Evolutionary conservation across 495 filamentous ascomycete genomes (phyloP).

Genomic region (Barbatosphaeria neglecta): DNA sequence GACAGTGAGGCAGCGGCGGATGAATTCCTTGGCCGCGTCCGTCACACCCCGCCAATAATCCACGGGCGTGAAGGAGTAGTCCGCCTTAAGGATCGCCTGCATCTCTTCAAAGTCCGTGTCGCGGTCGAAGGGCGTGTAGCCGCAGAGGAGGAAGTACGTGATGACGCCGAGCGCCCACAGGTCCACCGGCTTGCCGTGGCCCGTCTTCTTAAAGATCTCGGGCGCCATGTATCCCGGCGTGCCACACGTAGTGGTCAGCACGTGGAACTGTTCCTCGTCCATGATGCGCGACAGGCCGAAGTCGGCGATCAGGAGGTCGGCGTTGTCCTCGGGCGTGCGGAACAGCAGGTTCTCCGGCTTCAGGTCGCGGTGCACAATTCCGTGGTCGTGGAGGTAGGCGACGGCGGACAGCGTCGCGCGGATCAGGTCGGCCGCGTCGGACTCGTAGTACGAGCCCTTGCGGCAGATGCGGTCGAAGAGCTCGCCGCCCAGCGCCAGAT

Average conservation of each 20-base stretch:
- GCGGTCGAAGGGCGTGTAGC: constrained; percentile 96
- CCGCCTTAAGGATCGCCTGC: constrained; percentile 93
- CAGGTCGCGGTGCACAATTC: constrained; percentile 84
- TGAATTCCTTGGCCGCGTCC: constrained; percentile 77
- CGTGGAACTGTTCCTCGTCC: constrained; percentile 98
- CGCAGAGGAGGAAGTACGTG: constrained; percentile 94
- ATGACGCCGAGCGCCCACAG: constrained; percentile 97
- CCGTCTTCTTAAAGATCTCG: constrained; percentile 80
- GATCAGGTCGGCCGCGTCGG: constrained; percentile 89
- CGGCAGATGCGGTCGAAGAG: constrained; percentile 97
- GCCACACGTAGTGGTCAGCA: constrained; percentile 92
- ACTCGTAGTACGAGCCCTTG: constrained; percentile 96
- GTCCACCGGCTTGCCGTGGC: constrained; percentile 83
- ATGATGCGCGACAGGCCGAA: constrained; percentile 92
- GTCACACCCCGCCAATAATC: constrained; percentile 96
- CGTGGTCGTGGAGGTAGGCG: constrained; percentile 95
- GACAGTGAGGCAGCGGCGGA: constrained; percentile 70
- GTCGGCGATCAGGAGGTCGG: constrained; percentile 89
- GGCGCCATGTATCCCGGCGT: constrained; percentile 98
- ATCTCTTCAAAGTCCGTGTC: constrained; percentile 97
- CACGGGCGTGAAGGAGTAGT: constrained; percentile 90
- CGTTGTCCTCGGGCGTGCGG: constrained; percentile 70
- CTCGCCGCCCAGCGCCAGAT: constrained; percentile 91
- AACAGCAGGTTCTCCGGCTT: constrained; percentile 72
- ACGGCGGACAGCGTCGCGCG: constrained; percentile 93